Base-by-base conservation (phyloP, 2,329 filamentous ascomycete species). In the Talaromyces pinophilus region DNA sequence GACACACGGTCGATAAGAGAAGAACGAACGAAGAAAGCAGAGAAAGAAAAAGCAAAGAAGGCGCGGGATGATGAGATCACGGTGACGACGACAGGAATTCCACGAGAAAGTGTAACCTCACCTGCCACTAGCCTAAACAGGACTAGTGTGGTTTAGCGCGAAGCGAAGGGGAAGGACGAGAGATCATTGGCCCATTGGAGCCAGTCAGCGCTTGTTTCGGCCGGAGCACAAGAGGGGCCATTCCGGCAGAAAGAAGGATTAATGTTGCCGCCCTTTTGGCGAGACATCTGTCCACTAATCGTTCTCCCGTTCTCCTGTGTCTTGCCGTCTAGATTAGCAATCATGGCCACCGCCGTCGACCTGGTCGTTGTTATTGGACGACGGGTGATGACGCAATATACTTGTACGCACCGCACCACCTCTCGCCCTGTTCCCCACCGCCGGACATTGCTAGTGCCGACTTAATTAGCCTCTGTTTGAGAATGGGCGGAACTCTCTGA, bases 81-180 rank as follows among this genome's bases (percentile, higher is more conserved):
- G 71, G 75, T 78, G 76, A 78, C 75, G 76, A 77, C 73, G 75
- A 73, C 62, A 67, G 59, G 60, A 65, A 65, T 67, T 65, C 50
- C 59, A n/a, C 60, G 33, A 28, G 46, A 52, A 52, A 54, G 60
- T 62, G 62, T 25, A 64, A 64, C 62, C 50, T 60, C 57, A 19
- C 5, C 35, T 28, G 33, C 13, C 25, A 4, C 33, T 35, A 44
- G 50, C 52, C 62, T 22, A n/a, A 15, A 10, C 11, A 5, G 40
- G 62, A 33, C 52, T 64, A 50, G 62, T 19, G 40, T 4, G 38
- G 35, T 17, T 38, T 55, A 55, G 35, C 38, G 35, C 61, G 33
- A n/a, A 30, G 13, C 22, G 52, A 55, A 35, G 7, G 7, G 6
- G 11, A 19, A 22, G 25, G 52, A 54, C 10, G 50, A 33, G 19